Base-by-base conservation (phyloP, 106 monocot species). In the Apostasia ramifera region DNA sequence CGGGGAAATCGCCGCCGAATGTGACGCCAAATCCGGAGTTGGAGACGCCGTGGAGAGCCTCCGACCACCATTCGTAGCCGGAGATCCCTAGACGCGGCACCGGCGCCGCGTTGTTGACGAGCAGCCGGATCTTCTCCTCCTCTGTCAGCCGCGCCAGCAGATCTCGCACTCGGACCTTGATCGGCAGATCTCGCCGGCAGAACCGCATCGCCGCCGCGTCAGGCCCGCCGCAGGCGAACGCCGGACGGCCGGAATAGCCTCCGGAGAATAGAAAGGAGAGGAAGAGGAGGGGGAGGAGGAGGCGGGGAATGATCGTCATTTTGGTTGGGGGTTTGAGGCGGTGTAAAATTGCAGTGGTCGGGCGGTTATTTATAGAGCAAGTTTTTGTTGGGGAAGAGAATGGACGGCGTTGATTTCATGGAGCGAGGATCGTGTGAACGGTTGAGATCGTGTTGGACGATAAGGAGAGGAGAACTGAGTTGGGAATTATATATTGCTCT, bases 51-150 rank as follows among this genome's bases (percentile, higher is more conserved):
- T 89, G 89, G 44, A 89, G 69, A 1, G 89, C 82, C 80, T 89
- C 89, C 47, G 89, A 85, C 89, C 89, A 89, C 89, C 89, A 89
- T 61, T 89, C 72, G 73, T 89, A 89, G 2, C 70, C 62, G 41
- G 7, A 40, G 61, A 85, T 74, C 40, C 83, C 85, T 1, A 89
- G 80, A 6, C 89, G 71, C 2, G 89, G 89, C 14, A 89, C 74
- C 2, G 66, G 74, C 5, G 85, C 74, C 1, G 85, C 85, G 69
- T 69, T 78, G 75, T 89, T 85, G 13, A 79, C 85, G 2, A 89
- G 83, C 68, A 80, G 43, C 4, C 48, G 40, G 9, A 78, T 70
- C 82, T 89, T 89, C 80, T 89, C 89, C 1, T 10, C 56, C 44
- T 77, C 38, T 44, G 82, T 76, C 46, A 89, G 55, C 60, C 80